Base-by-base conservation (phyloP, 129 eudicot genomes). In the Dittrichia graveolens region DNA sequence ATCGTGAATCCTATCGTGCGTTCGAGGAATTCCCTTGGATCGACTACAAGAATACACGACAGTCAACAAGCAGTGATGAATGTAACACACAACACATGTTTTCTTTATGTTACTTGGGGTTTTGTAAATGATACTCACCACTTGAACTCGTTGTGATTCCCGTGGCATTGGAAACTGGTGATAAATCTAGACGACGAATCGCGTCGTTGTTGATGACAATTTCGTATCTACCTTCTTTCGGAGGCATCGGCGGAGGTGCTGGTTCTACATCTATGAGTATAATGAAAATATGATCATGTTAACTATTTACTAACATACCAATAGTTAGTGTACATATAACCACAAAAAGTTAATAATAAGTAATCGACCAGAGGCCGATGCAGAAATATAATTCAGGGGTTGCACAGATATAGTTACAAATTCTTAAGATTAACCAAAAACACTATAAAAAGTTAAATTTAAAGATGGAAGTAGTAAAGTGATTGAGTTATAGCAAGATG, bases 1-100 rank as follows among this genome's bases (percentile, higher is more conserved):
- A 93, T 90, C 3, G 95, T 87, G 72, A 93, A 93, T 19, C 98
- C 98, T 39, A 92, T 83, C 3, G 91, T 92, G 3, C 95, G 85
- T 65, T 92, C 96, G 0, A 92, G 82, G 80, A 81, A 85, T 65
- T 87, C 88, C 75, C 87, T 69, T 67, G 96, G 90, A 40, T 92
- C 86, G n/a, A 71, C 98, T 92, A 65, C 52, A 77, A 49, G 9
- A 39, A 41, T 8, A n/a, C 45, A 58, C 37, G 3, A 16, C 48
- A 58, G 24, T 12, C 50, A 55, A 45, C 3, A 50, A 41, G 40
- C 48, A 14, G 5, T 46, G 31, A 34, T 37, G 10, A 42, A 13
- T 13, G 18, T n/a, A 19, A 45, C 15, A 39, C 44, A 13, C 7
- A 0, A 3, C 9, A 18, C 12, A 37, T 35, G 46, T 16, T 61